Conservation (phyloP, 164 flowering plant species). For the Buxus sempervirens region DNA sequence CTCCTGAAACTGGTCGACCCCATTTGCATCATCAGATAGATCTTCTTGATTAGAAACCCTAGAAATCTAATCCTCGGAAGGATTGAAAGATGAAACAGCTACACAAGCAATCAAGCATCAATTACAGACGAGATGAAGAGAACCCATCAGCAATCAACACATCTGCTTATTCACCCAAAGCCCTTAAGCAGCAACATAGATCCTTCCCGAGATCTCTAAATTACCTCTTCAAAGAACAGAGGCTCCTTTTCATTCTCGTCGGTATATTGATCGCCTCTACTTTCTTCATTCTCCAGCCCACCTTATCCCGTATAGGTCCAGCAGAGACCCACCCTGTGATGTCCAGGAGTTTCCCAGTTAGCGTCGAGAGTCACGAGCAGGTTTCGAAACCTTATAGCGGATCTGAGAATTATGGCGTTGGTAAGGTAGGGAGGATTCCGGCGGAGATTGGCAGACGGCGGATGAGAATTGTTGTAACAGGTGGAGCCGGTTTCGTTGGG, state of each 20-base stretch:
- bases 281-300: constrained; percentile 80
- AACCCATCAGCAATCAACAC: constrained; percentile 19
- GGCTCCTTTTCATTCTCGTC: constrained; percentile 76
- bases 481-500: constrained; percentile 96
- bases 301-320: constrained; percentile 35
- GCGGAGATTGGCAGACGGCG: constrained; percentile 46
- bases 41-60: not conserved
- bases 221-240: constrained; percentile 74
- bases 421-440: constrained; percentile 50
- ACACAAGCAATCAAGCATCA: constrained; percentile 58
- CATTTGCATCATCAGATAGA: not conserved
- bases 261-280: constrained; percentile 82
- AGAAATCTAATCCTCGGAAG: not conserved
- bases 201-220: constrained; percentile 71
- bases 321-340: constrained; percentile 22
- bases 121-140: constrained; percentile 57
- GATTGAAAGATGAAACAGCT: constrained; percentile 58
- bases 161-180: constrained; percentile 50
- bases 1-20: not conserved
- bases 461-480: constrained; percentile 81
- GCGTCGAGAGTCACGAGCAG: constrained; percentile 6
- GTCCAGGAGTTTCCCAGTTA: constrained; percentile 11
- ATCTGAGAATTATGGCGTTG: constrained; percentile 9
- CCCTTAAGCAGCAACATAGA: constrained; percentile 54
- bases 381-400: not conserved